Evolutionary conservation across 768 basidiomycete genomes (phyloP).

Genomic region (Suillus subluteus): DNA sequence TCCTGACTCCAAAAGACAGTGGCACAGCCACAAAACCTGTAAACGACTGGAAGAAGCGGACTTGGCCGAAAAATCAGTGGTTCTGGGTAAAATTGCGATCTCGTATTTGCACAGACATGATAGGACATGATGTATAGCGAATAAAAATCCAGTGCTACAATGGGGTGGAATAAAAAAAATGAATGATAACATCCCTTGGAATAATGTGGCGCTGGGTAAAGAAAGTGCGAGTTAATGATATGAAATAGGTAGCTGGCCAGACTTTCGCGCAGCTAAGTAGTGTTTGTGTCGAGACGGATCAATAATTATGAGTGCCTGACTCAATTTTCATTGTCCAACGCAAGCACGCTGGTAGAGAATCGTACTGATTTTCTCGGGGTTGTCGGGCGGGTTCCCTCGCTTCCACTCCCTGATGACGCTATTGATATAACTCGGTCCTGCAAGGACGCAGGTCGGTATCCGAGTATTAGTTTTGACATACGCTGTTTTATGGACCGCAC

Average conservation of each 20-base stretch:
- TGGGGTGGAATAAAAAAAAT: constrained; percentile 28
- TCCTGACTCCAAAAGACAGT: background rate
- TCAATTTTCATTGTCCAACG: constrained; percentile 22
- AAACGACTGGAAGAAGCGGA: background rate
- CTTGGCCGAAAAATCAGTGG: background rate
- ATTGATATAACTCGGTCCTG: constrained; percentile 34
- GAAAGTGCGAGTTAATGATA: background rate
- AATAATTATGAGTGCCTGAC: background rate
- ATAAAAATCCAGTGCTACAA: constrained; percentile 30
- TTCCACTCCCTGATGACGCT: constrained; percentile 32
- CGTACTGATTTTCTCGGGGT: constrained; percentile 64
- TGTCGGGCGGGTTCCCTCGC: constrained; percentile 40
- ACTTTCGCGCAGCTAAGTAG: constrained; percentile 9
- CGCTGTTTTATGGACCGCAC: constrained; percentile 48
- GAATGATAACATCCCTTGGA: background rate
- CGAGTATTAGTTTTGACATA: constrained; percentile 56
- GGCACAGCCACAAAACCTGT: constrained; percentile 8
- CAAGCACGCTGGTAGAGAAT: constrained; percentile 53
- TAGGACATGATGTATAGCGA: constrained; percentile 4
- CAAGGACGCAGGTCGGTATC: constrained; percentile 42
- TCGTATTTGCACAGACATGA: constrained; percentile 2
- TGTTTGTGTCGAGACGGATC: constrained; percentile 3
- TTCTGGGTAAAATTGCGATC: background rate
- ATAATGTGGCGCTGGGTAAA: constrained; percentile 3
- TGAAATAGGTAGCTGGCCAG: constrained; percentile 9